Conservation (phyloP, 2,329 filamentous ascomycete genomes). For the Akanthomyces muscarius region DNA sequence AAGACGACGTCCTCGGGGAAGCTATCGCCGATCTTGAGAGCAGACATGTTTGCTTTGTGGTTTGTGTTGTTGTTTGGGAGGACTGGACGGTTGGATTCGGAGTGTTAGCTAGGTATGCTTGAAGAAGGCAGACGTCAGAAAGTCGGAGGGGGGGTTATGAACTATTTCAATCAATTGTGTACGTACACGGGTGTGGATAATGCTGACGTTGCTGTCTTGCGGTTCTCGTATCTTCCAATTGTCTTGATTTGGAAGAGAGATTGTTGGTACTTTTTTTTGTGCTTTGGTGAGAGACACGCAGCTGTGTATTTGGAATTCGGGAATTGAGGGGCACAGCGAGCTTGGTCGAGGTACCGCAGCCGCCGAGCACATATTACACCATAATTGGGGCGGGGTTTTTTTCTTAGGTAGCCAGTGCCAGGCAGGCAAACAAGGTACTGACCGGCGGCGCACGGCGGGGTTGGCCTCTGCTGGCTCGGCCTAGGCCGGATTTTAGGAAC, state of each 20-base stretch:
- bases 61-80: slow-evolving; percentile 1
- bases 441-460: slow-evolving; percentile 7
- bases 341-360: neutral
- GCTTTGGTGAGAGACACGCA: slow-evolving; percentile 4
- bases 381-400: neutral
- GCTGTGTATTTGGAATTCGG: slow-evolving; percentile 14
- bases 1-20: slow-evolving; percentile 82
- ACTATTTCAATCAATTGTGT: slow-evolving; percentile 13
- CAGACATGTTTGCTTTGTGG: slow-evolving; percentile 43
- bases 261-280: neutral
- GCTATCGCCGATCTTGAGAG: slow-evolving; percentile 73
- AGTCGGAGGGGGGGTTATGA: neutral
- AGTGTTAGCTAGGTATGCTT: neutral
- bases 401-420: too few relatives aligned
- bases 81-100: neutral
- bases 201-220: neutral
- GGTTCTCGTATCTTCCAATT: slow-evolving; percentile 8
- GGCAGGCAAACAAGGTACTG: neutral
- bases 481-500: neutral
- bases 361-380: slow-evolving; percentile 6
- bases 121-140: neutral
- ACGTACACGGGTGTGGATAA: slow-evolving; percentile 1
- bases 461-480: slow-evolving; percentile 5
- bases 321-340: slow-evolving; percentile 11
- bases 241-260: neutral